phyloP scores from a whole-genome alignment of 2,329 filamentous ascomycete genomes.

The Aspergillus sergii region DNA sequence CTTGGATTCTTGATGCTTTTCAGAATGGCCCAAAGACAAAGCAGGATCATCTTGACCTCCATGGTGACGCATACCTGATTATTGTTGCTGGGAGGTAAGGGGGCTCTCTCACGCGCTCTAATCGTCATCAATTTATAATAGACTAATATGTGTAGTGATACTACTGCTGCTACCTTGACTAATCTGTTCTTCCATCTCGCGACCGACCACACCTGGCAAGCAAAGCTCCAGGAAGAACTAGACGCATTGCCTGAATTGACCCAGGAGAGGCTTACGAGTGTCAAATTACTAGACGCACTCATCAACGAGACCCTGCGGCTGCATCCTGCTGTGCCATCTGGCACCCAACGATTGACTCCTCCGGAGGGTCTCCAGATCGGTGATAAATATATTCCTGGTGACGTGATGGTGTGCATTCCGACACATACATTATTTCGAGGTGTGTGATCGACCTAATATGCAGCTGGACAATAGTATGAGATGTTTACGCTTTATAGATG shows the following conservation, averaged over 20 bases:
- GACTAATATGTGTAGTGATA: slow-evolving; percentile 6
- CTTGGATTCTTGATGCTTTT: slow-evolving; percentile 15
- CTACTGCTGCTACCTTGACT: slow-evolving; percentile 13
- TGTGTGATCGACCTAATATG: no score
- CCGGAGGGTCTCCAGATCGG: slow-evolving; percentile 12
- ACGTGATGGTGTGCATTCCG: neutral
- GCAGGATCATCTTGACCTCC: slow-evolving; percentile 14
- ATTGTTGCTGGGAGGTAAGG: slow-evolving; percentile 30
- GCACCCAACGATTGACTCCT: slow-evolving; percentile 10
- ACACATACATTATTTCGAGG: neutral
- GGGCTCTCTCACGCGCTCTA: neutral
- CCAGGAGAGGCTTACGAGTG: neutral
- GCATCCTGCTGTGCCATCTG: slow-evolving; percentile 10
- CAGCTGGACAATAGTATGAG: no score
- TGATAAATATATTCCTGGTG: slow-evolving; percentile 10
- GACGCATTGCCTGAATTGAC: slow-evolving; percentile 8
- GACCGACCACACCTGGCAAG: neutral
- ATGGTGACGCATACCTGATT: slow-evolving; percentile 24
- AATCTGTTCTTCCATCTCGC: slow-evolving; percentile 11
- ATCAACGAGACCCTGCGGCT: slow-evolving; percentile 21
- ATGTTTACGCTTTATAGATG: neutral
- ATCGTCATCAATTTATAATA: neutral
- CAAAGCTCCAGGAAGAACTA: slow-evolving; percentile 9
- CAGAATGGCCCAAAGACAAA: slow-evolving; percentile 14
- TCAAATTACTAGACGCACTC: slow-evolving; percentile 19